Evolutionary conservation across 2,329 filamentous ascomycete genomes (phyloP), one percentile per base, ranked within the genome.

Genomic region (Coleophoma crateriformis): DNA sequence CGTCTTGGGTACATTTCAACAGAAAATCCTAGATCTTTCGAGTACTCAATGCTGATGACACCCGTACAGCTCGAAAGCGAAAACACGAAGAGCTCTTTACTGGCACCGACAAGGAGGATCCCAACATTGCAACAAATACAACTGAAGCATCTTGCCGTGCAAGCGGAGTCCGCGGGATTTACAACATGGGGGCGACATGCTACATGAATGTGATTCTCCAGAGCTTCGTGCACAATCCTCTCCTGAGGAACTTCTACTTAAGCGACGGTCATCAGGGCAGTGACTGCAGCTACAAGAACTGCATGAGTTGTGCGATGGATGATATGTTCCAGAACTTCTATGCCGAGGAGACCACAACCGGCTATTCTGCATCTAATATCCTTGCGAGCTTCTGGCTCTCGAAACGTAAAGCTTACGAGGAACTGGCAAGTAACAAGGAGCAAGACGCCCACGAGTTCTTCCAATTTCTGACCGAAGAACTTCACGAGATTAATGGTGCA

Each of bases 361-460:
- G 90, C 1, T 96, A 95, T 60, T 92, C 90, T 2, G 90, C 91
- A 1, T 87, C 94, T 8, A 90, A 89, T 61, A 89, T 97, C 63
- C 78, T 97, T 41, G 84, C 90, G 50, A 89, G 87, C 11, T 91
- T 91, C 63, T 96, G 91, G 90, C 88, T 91, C 58, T 89, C 87
- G 4, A 87, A 89, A 66, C 84, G 79, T 71, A 82, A 78, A 65
- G 78, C 80, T 0, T 85, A 85, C 53, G 80, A 88, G 68, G 84
- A 87, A 53, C 76, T 91, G 19, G 89, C 92, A 2, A 94, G 91
- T 11, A 95, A 95, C 61, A 89, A 91, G 61, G 92, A 97, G 68
- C 92, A 97, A 71, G 92, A 97, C 64, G 92, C 92, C 1, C 92
- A 97, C 64, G 92, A 97, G 66, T 97, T 95, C 70, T 95, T 96